phyloP scores from a whole-genome alignment of 108 stramenopile genomes.

The Stephanodiscus triporus region DNA sequence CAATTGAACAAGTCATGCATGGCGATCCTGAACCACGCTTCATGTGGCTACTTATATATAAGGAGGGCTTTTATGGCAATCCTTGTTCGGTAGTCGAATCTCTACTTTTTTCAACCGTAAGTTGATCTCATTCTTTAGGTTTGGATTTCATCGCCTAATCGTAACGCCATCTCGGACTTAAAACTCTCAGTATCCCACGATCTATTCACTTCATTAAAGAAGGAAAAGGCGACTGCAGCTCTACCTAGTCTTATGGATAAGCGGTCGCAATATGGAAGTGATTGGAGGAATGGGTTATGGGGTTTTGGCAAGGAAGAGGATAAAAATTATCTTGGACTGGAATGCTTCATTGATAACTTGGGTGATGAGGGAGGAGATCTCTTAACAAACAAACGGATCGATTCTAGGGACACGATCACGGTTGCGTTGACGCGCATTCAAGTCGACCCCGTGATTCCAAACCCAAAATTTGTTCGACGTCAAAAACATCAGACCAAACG shows the following conservation, averaged over 20 bases:
- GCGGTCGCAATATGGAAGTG: not conserved
- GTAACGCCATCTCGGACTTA: not conserved
- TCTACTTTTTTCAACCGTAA: not conserved
- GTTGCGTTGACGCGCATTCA: not conserved
- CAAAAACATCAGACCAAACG: not conserved
- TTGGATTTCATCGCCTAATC: not conserved
- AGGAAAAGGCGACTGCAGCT: not conserved
- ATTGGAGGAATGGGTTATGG: not conserved
- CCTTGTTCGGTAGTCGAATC: not conserved
- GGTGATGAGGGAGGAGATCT: not conserved
- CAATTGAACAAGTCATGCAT: not conserved
- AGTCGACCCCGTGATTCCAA: not conserved
- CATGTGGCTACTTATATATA: not conserved
- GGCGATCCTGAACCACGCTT: not conserved
- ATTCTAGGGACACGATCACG: not conserved
- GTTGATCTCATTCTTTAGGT: not conserved
- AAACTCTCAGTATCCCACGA: not conserved
- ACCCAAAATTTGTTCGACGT: not conserved
- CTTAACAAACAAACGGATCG: not conserved
- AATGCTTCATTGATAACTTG: not conserved
- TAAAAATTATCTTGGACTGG: not conserved
- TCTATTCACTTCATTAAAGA: not conserved
- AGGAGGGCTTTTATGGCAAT: not conserved
- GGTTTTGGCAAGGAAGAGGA: not conserved
- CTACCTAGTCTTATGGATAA: not conserved